These are phyloP conservation scores for Hyaloraphidium curvatum DNA, from an alignment of 192 early-diverging fungal species.

Conservation along the genomic window DNA sequence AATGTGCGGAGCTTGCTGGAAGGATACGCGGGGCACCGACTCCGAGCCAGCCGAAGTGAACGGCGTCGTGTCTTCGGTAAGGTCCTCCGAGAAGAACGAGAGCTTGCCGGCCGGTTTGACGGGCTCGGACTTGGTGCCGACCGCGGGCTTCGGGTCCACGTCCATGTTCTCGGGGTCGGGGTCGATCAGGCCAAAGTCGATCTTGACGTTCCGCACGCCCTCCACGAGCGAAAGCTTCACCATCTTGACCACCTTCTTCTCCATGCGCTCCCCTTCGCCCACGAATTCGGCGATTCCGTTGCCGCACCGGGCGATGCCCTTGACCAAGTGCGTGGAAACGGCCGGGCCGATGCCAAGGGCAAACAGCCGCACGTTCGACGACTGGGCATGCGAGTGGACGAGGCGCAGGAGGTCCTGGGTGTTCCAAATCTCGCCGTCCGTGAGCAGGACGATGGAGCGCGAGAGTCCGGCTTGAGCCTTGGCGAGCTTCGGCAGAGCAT, in stretches of 20 bases:
- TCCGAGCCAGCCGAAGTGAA: neutral
- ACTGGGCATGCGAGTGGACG: neutral
- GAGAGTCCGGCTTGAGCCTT: neutral
- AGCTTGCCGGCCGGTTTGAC: neutral
- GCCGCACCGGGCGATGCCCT: conserved; percentile 24
- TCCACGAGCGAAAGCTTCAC: conserved; percentile 23
- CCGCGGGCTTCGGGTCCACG: neutral
- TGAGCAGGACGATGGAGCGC: neutral
- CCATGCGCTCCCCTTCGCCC: conserved; percentile 21
- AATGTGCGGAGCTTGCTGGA: conserved; percentile 16
- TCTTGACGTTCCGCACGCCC: conserved; percentile 21
- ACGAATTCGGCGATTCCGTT: conserved; percentile 27
- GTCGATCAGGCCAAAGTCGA: conserved; percentile 8
- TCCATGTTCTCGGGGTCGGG: neutral
- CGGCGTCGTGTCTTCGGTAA: neutral
- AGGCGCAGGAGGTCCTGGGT: conserved; percentile 15
- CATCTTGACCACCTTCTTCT: conserved; percentile 29
- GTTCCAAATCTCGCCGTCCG: conserved; percentile 18
- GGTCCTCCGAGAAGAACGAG: neutral
- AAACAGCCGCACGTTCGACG: conserved; percentile 18
- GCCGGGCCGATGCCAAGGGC: conserved; percentile 22
- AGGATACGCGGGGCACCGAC: neutral
- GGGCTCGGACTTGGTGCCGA: neutral
- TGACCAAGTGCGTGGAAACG: conserved; percentile 28
- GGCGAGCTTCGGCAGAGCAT: neutral